Evolutionary conservation across 345 rosid genomes (phyloP), one percentile per base, ranked within the genome.

Genomic region (Corchorus olitorius): DNA sequence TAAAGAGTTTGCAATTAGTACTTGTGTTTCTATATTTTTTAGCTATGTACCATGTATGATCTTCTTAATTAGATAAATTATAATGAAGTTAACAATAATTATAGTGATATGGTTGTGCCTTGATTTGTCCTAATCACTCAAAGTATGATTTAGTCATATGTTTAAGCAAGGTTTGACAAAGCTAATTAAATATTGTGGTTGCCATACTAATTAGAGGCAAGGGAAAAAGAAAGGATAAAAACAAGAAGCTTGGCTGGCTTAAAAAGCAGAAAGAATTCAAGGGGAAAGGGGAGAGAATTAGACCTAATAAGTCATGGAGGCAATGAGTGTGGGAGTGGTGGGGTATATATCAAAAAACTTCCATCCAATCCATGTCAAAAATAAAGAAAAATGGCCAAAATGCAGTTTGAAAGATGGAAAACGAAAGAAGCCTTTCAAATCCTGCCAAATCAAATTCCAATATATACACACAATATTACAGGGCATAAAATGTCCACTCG

Each of bases 291-390:
- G 43, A 46, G 56, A 35, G 56, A 46, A 27, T 27, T 27, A 27
- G 27, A 27, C 27, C 27, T 27, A 27, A 27, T 7, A 53, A 34
- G 83, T 81, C 61, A 35, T 63, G 72, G 82, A 35, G 60, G 85
- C 75, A 80, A 81, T 81, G 75, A 86, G 86, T 81, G 75, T 79
- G 75, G 78, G 86, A 27, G 1, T 81, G 76, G 80, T 75, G 77
- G 83, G 82, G 81, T 45, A 66, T 66, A 75, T 72, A 27, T 1
- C 27, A 34, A 41, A 77, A 77, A 79, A 27, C 78, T 77, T 77
- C 76, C 85, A 83, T 83, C 73, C 55, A 27, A 83, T 83, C 73
- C 55, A 27, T 80, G 76, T 74, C 76, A 67, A 76, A 39, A 39
- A 39, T 39, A 27, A 27, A 27, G 27, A 3, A 41, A 64, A 10